Conservation (phyloP, 129 eudicot species). For the Artemisia argyi region DNA sequence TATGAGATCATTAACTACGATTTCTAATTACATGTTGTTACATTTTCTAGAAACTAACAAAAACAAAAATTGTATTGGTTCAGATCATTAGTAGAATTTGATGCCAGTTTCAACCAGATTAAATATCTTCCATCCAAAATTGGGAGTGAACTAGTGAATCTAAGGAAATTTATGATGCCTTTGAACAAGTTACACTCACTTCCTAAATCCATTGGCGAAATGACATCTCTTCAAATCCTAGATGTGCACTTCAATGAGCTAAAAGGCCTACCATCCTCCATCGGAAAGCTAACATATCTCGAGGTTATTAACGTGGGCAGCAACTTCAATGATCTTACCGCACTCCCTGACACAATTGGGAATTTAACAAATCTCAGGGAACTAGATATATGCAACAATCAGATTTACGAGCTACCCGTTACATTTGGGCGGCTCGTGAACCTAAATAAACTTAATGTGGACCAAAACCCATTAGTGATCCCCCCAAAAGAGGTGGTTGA, state of each 20-base stretch:
- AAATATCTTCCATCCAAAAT: slow-evolving; percentile 78
- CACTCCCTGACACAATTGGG: slow-evolving; percentile 76
- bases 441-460: slow-evolving; percentile 58
- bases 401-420: slow-evolving; percentile 72
- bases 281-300: slow-evolving; percentile 70
- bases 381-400: slow-evolving; percentile 87
- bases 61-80: slow-evolving; percentile 6
- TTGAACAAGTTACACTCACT: slow-evolving; percentile 84
- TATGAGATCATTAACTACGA: background rate
- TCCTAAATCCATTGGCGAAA: slow-evolving; percentile 88
- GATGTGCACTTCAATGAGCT: slow-evolving; percentile 91
- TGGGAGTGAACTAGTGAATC: slow-evolving; percentile 68
- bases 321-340: slow-evolving; percentile 74
- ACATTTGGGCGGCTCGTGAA: slow-evolving; percentile 67
- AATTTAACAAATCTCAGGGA: slow-evolving; percentile 67
- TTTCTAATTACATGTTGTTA: background rate
- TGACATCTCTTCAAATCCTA: slow-evolving; percentile 60
- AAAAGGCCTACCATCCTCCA: slow-evolving; percentile 66
- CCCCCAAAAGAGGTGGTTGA: slow-evolving; percentile 79
- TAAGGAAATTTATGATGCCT: slow-evolving; percentile 53
- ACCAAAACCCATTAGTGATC: slow-evolving; percentile 63
- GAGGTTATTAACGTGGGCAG: slow-evolving; percentile 67
- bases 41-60: background rate
- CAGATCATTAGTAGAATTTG: slow-evolving; percentile 82
- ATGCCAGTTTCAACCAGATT: slow-evolving; percentile 83